These are phyloP conservation scores for Trypanosoma theileri DNA, from an alignment of 208 protist species.

Conservation along the genomic window DNA sequence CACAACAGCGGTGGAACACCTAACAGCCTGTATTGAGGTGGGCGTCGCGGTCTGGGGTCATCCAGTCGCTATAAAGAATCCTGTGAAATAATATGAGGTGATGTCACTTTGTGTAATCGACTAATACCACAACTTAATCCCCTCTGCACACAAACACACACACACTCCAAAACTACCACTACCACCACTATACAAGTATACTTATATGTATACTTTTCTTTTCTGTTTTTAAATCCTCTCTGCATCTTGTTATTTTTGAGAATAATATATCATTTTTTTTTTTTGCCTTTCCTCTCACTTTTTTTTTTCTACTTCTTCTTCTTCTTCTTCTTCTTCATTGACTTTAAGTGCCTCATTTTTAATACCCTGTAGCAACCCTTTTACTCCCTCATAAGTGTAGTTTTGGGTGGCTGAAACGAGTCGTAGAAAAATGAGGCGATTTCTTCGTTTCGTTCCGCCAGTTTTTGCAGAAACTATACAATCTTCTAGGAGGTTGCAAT, in stretches of 20 bases:
- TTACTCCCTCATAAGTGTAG: not conserved
- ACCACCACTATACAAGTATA: not conserved
- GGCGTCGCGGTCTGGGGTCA: constrained; percentile 83
- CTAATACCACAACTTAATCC: not conserved
- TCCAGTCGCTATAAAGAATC: constrained; percentile 43
- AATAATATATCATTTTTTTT: not conserved
- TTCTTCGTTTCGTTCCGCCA: constrained; percentile 1
- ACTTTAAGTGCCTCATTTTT: too few species aligned
- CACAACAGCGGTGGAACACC: constrained; percentile 69
- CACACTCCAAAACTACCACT: too few species aligned
- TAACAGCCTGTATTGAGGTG: constrained; percentile 80
- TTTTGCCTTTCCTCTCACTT: constrained; percentile 12
- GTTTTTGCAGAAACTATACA: not conserved
- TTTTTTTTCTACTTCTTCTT: constrained; percentile 24
- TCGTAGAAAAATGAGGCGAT: constrained; percentile 4
- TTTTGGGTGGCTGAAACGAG: not conserved
- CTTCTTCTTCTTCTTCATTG: too few species aligned
- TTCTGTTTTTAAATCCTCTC: not conserved
- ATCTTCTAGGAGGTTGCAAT: constrained; percentile 1
- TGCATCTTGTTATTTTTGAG: not conserved
- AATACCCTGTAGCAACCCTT: too few species aligned
- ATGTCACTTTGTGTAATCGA: not conserved
- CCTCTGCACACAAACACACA: too few species aligned
- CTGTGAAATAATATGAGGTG: constrained; percentile 26
- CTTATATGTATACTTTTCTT: not conserved